Evolutionary conservation across 2,329 filamentous ascomycete species (phyloP), one percentile per base, ranked within the genome.

Genomic region (Pestalotiopsis fici): DNA sequence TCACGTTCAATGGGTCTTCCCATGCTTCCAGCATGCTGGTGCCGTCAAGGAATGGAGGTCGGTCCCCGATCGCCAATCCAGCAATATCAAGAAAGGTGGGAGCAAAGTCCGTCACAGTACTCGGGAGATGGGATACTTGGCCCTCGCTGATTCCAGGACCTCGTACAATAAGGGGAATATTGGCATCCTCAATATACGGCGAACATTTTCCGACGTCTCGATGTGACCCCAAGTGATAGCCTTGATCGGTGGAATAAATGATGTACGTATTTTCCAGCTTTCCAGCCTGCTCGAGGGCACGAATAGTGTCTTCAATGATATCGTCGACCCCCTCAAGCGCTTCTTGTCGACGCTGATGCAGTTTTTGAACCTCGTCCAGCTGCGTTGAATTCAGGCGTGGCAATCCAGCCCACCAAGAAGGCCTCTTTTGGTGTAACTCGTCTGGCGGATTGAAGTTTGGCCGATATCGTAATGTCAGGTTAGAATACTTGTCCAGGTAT

Each of bases 161-260:
- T n/a, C 60, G 39, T 2, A 64, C 60, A 6, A 64, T n/a, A 4
- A 64, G 25, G 6, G 60, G 60, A 35, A 64, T 64, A 21, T 64
- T 64, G 35, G 25, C 31, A 15, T 64, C 60, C 18, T 47, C 43
- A 50, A 28, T 54, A n/a, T 47, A 64, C 12, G 25, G 25, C 3
- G 25, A 54, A 15, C 25, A 47, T 54, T 64, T 64, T 47, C 60
- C 60, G 60, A 28, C 37, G 18, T 37, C 35, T 35, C 88, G 81
- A 69, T 90, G 87, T 61, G 89, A 86, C 2, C 86, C 83, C 55
- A 90, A 84, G 66, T 90, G 88, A 70, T 84, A 90, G 0, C 88
- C 87, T 65, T 90, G 90, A 71, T 90, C 87, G 0, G 84, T 83
- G 0, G 86, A 86, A 71, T 87, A 90, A 60, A 90, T 81, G 54